Conservation (phyloP, 768 basidiomycete species). For the Podaxis sp. region DNA sequence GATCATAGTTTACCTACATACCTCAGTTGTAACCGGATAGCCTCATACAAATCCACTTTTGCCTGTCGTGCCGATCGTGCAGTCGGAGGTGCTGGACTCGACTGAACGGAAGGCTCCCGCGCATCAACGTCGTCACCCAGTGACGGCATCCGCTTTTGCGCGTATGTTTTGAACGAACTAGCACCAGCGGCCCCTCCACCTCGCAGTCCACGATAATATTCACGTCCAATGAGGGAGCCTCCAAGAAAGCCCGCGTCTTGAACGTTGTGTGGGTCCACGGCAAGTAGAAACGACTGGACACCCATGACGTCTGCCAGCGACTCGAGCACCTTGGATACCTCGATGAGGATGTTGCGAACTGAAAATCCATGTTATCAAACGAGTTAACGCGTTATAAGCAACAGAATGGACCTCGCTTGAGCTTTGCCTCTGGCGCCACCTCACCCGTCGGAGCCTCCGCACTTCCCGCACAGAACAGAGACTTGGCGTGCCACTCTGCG, state of each 20-base stretch:
- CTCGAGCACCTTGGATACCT: conserved; percentile 55
- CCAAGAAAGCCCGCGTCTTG: conserved; percentile 60
- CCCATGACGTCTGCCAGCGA: conserved; percentile 49
- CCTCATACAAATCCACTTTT: conserved; percentile 58
- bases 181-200: conserved; percentile 60
- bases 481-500: conserved; percentile 64
- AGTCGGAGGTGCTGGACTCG: conserved; percentile 20
- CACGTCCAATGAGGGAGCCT: conserved; percentile 57
- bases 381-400: not conserved
- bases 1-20: conserved; percentile 24
- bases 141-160: conserved; percentile 28
- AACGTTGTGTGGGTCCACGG: conserved; percentile 51
- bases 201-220: conserved; percentile 65
- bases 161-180: conserved; percentile 51
- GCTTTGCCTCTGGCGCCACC: not conserved
- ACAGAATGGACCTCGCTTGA: not conserved
- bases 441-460: not conserved
- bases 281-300: conserved; percentile 62
- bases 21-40: conserved; percentile 56
- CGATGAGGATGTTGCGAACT: conserved; percentile 49
- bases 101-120: conserved; percentile 13
- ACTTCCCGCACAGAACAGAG: conserved; percentile 39
- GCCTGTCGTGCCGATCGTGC: conserved; percentile 28
- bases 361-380: conserved; percentile 1
- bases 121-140: not conserved